phyloP scores from a whole-genome alignment of 1,284 basidiomycete genomes.

The Papiliotrema fonsecae region DNA sequence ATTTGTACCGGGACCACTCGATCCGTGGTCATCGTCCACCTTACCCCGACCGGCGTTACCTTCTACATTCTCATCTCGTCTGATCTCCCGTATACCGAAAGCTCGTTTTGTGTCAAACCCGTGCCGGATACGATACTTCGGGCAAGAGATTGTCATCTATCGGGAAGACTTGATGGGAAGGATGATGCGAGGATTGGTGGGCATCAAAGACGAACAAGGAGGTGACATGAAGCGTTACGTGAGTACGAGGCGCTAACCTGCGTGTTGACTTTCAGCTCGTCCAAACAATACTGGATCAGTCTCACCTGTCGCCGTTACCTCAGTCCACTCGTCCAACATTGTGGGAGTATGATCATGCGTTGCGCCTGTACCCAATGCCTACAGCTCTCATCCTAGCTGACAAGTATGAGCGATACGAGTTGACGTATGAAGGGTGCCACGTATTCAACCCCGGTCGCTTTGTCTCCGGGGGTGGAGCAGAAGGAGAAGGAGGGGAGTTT shows the following conservation, averaged over 20 bases:
- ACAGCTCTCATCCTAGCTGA: constrained; percentile 93
- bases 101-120: constrained; percentile 84
- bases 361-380: constrained; percentile 91
- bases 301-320: constrained; percentile 81
- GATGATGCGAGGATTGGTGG: constrained; percentile 86
- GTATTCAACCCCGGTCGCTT: constrained; percentile 97
- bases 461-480: constrained; percentile 55
- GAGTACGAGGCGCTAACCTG: constrained; percentile 30
- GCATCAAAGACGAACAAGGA: constrained; percentile 72
- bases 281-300: constrained; percentile 87
- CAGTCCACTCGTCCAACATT: constrained; percentile 78
- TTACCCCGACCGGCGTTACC: constrained; percentile 78
- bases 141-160: constrained; percentile 92
- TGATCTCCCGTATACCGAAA: constrained; percentile 68
- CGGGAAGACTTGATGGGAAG: constrained; percentile 89
- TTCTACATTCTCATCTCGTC: constrained; percentile 62
- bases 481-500: constrained; percentile 51
- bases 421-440: constrained; percentile 97
- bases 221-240: constrained; percentile 79
- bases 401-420: constrained; percentile 90
- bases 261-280: constrained; percentile 61
- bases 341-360: constrained; percentile 85
- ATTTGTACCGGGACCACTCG: constrained; percentile 88
- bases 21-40: constrained; percentile 71
- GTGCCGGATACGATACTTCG: constrained; percentile 89